phyloP scores from a whole-genome alignment of 2,329 filamentous ascomycete species.

The Claviceps sp. region DNA sequence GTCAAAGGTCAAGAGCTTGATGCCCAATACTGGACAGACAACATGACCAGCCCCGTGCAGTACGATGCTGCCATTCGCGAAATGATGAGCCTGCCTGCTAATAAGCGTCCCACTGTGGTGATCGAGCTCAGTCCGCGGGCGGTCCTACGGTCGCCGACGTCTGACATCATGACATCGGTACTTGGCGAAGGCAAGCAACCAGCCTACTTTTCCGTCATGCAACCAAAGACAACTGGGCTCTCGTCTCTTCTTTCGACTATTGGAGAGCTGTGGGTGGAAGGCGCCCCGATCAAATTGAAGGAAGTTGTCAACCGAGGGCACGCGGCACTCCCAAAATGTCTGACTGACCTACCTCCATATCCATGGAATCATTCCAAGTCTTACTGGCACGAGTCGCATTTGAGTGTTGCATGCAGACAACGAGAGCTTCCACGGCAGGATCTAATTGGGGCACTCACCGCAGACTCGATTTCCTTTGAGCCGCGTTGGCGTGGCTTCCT shows the following conservation, averaged over 20 bases:
- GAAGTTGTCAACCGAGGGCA: constrained; percentile 13
- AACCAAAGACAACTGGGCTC: constrained; percentile 12
- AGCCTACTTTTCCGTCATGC: constrained; percentile 16
- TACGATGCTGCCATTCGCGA: constrained; percentile 26
- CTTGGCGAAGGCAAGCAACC: constrained; percentile 2
- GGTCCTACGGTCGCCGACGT: constrained; percentile 22
- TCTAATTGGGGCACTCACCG: constrained; percentile 33
- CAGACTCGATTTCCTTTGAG: constrained; percentile 30
- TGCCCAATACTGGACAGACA: constrained; percentile 31
- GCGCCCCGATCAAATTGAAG: constrained; percentile 19
- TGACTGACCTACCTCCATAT: constrained; percentile 36
- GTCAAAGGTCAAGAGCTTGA: constrained; percentile 16
- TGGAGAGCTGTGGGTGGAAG: constrained; percentile 25
- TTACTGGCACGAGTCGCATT: constrained; percentile 41
- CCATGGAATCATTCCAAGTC: constrained; percentile 39
- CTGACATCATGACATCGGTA: constrained; percentile 19
- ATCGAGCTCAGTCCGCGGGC: constrained; percentile 29
- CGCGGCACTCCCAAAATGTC: constrained; percentile 15
- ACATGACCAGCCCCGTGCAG: constrained; percentile 30
- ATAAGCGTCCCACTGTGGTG: constrained; percentile 20
- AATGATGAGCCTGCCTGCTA: constrained; percentile 17
- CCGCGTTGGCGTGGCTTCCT: constrained; percentile 37
- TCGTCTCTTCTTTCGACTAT: constrained; percentile 17
- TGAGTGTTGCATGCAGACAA: constrained; percentile 29
- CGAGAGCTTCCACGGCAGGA: constrained; percentile 33